Evolutionary conservation across 768 basidiomycete genomes (phyloP).

Genomic region (Suillus paluster): DNA sequence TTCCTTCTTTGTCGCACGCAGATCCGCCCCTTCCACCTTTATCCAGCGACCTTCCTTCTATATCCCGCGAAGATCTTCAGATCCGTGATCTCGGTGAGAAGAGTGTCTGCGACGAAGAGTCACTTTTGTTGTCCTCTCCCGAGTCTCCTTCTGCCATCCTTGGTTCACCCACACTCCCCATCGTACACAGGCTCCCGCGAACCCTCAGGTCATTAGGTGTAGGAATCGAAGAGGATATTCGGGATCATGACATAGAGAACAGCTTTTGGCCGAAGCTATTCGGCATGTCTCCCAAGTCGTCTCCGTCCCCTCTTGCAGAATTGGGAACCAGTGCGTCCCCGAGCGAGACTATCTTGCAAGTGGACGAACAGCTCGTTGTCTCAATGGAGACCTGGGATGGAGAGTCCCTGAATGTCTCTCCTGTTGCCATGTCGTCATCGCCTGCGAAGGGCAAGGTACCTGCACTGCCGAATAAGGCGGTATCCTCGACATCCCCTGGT

Average conservation of each 20-base stretch:
- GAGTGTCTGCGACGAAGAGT: too few relatives aligned
- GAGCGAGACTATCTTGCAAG: background rate
- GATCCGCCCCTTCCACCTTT: too few relatives aligned
- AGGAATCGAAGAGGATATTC: background rate
- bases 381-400: slow-evolving; percentile 1
- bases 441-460: background rate
- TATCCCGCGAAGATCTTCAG: background rate
- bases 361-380: background rate
- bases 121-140: background rate
- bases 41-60: background rate
- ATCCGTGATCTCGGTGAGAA: too few relatives aligned
- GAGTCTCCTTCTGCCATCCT: too few relatives aligned
- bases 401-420: background rate
- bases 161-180: background rate
- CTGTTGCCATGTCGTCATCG: background rate
- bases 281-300: background rate
- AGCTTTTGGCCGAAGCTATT: background rate
- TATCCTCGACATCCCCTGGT: background rate
- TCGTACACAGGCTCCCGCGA: background rate
- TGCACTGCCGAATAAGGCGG: background rate
- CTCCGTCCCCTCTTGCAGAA: background rate
- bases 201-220: background rate
- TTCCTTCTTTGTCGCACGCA: background rate
- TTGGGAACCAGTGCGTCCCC: background rate
- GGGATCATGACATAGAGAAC: background rate